Evolutionary conservation across 108 stramenopile genomes (phyloP).

Genomic region (Seminavis robusta): DNA sequence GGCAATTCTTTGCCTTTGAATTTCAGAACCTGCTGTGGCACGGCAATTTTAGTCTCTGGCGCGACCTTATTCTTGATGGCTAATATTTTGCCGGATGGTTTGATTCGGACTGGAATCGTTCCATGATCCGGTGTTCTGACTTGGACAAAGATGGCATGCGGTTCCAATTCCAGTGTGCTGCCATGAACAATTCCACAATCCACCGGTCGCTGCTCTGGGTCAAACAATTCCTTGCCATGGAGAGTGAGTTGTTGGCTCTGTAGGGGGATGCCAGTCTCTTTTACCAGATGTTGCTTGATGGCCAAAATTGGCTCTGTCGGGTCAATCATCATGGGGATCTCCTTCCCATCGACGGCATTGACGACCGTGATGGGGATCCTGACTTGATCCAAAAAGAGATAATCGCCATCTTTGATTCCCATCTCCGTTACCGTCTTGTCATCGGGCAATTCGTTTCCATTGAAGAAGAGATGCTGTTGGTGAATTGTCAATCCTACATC

Average conservation of each 20-base stretch:
- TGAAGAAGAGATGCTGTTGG: conserved; percentile 9
- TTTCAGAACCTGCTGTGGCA: conserved; percentile 7
- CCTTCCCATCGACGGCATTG: not conserved
- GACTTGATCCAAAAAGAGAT: not conserved
- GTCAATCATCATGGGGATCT: conserved; percentile 12
- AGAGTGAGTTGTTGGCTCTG: conserved; percentile 3
- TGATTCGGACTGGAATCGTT: not conserved
- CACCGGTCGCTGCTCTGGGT: not conserved
- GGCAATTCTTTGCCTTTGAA: conserved; percentile 10
- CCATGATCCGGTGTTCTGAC: conserved; percentile 13
- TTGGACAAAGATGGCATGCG: conserved; percentile 3
- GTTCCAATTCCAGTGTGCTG: conserved; percentile 14
- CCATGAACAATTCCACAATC: conserved; percentile 12
- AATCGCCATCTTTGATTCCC: conserved; percentile 13
- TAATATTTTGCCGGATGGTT: not conserved
- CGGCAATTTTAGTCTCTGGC: conserved; percentile 8
- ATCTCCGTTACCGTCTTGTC: conserved; percentile 7
- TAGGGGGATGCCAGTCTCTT: conserved; percentile 14
- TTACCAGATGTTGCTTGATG: conserved; percentile 17
- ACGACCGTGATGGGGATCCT: conserved; percentile 14
- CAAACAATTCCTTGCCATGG: conserved; percentile 4
- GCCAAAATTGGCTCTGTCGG: conserved; percentile 7
- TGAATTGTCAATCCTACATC: conserved; percentile 6
- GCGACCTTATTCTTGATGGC: conserved; percentile 10
- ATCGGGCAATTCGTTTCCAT: not conserved